These are phyloP conservation scores for Fusarium scirpi DNA, from an alignment of 2,329 filamentous ascomycete genomes.

Conservation along the genomic window DNA sequence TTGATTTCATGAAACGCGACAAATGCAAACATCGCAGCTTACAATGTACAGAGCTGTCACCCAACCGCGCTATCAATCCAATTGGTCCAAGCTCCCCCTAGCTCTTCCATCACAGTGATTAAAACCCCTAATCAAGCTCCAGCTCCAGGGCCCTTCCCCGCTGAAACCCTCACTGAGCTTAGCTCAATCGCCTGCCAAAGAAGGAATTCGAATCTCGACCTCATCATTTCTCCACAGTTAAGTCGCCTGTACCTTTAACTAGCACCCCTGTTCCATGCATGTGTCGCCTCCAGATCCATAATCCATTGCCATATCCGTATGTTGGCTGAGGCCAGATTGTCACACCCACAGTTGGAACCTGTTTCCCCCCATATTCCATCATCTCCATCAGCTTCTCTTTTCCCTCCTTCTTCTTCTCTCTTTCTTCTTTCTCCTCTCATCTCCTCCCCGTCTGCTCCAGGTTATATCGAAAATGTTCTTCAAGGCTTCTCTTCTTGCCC, in stretches of 20 bases:
- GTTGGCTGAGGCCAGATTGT: conserved; percentile 49
- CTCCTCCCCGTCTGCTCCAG: conserved; percentile 18
- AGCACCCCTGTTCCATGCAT: conserved; percentile 21
- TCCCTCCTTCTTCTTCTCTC: conserved; percentile 15
- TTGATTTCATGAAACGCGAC: neutral
- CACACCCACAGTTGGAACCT: conserved; percentile 38
- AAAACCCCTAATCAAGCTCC: conserved; percentile 27
- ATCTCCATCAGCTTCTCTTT: conserved; percentile 36
- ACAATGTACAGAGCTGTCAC: neutral
- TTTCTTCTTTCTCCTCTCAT: conserved; percentile 15
- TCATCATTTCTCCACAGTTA: conserved; percentile 26
- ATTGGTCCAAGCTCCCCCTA: conserved; percentile 25
- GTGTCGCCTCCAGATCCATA: conserved; percentile 27
- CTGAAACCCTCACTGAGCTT: conserved; percentile 9
- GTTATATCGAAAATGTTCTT: conserved; percentile 71
- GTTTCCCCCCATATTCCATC: conserved; percentile 36
- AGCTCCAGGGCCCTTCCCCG: conserved; percentile 8
- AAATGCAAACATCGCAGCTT: neutral
- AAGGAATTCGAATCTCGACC: conserved; percentile 8
- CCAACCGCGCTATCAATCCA: conserved; percentile 8
- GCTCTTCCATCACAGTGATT: conserved; percentile 11
- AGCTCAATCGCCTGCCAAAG: neutral
- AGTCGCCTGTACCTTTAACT: conserved; percentile 1
- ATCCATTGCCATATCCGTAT: conserved; percentile 4
- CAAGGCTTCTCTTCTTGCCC: conserved; percentile 76